These are phyloP conservation scores for Odonthalia washingtoniensis DNA, from an alignment of 31 red algal genomes.

Conservation along the genomic window DNA sequence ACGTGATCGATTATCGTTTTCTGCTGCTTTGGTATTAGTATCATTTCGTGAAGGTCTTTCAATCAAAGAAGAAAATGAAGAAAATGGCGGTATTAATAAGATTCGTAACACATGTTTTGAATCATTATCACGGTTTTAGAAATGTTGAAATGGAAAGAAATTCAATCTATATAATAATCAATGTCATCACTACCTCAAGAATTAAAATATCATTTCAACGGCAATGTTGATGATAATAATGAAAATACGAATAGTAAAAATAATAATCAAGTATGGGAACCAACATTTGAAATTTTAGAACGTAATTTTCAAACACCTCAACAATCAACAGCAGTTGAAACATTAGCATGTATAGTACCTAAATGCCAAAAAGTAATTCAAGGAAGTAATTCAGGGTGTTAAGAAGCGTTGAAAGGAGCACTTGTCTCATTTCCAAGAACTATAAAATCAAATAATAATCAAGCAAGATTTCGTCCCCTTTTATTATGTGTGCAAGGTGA, in stretches of 20 bases:
- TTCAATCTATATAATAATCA: not conserved
- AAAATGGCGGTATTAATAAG: not conserved
- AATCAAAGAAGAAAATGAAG: not conserved
- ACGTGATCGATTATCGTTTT: slow-evolving; percentile 65
- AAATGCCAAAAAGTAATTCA: slow-evolving; percentile 51
- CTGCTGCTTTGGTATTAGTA: slow-evolving; percentile 46
- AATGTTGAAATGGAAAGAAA: not conserved
- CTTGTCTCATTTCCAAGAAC: slow-evolving; percentile 7
- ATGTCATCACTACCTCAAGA: too few relatives aligned
- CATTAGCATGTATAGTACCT: slow-evolving; percentile 57
- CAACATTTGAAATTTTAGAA: too few relatives aligned
- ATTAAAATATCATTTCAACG: too few relatives aligned
- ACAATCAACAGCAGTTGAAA: slow-evolving; percentile 15
- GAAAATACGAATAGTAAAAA: too few relatives aligned
- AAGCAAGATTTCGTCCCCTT: slow-evolving; percentile 57
- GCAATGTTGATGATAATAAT: too few relatives aligned
- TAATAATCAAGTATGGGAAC: too few relatives aligned
- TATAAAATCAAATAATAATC: too few relatives aligned
- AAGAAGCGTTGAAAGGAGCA: slow-evolving; percentile 24
- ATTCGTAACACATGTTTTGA: not conserved
- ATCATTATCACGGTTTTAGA: not conserved
- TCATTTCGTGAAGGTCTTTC: not conserved
- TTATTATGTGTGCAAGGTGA: slow-evolving; percentile 64
- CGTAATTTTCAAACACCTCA: too few relatives aligned
- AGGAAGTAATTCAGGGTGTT: slow-evolving; percentile 41